Base-by-base conservation (phyloP, 164 flowering plant genomes). In the Echeveria elegans region DNA sequence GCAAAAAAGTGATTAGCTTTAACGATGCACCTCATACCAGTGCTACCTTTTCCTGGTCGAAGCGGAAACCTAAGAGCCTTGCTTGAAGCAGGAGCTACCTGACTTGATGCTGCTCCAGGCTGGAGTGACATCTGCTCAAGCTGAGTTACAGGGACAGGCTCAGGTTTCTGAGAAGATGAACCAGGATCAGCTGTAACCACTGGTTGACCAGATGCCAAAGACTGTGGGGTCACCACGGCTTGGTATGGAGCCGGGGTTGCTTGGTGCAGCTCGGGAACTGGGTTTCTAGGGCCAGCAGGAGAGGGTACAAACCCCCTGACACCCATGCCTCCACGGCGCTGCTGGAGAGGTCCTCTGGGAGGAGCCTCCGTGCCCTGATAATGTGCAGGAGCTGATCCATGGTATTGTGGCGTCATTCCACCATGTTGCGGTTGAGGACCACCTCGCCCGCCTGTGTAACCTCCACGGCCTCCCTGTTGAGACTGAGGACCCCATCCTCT, bases 1-100 rank as follows among this genome's bases (percentile, higher is more conserved):
- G 89, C 92, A 73, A 85, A 83, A 73, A 89, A 89, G 65, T 89
- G 96, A 45, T 89, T 89, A 0, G 96, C 96, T 77, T 87, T 89
- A 1, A 89, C 92, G 0, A 87, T 77, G 62, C 96, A 89, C 72
- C 38, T 82, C 7, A 8, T 70, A n/a, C 96, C 96, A 66, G 75
- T 66, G 65, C 68, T 74, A 63, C 96, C 96, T 76, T 75, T 86
- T 19, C 96, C 96, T 32, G 92, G 96, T 1, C 96, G 82, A 32
- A 70, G 79, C 24, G 92, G 96, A 48, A 89, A 87, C 68, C 82
- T 79, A 80, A 87, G 37, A 2, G 86, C 76, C 71, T 85, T 88
- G 65, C 85, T 86, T 0, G 90, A 85, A 0, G 78, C 71, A 31
- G 72, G 74, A 4, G 45, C 72, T 56, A 80, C 75, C 30, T 82